Base-by-base conservation (phyloP, 306 rosid genomes). In the Quercus ilex region DNA sequence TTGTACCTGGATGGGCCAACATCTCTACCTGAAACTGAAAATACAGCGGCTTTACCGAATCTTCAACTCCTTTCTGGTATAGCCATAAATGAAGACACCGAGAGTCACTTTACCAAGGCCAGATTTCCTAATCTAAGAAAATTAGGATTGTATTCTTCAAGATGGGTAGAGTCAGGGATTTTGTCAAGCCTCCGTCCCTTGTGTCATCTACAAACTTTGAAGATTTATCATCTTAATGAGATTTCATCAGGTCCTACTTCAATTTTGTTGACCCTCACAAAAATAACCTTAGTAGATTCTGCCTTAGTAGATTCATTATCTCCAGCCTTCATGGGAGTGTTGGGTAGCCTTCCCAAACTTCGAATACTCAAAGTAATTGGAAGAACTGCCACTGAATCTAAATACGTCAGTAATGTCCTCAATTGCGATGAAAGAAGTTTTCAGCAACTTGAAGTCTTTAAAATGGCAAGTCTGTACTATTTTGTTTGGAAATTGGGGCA, bases 301-400 rank as follows among this genome's bases (percentile, higher is more conserved):
- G 28, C 3, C 28, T 2, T 26, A 26, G 28, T 26, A 26, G 28
- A 26, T 26, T 28, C 30, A 2, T 9, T 79, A 43, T 52, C 6
- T 38, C 35, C 64, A 1, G 28, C 35, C 0, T 46, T 55, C 5
- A 20, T 70, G 19, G 4, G 19, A 6, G 60, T 71, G 5, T 43
- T 83, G 73, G 86, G 77, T 28, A 59, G 33, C 11, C 80, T 60
- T 41, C 33, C 81, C 6, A 26, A 70, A 20, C 81, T 83, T 41
- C 33, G 9, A 52, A 15, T 62, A 5, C 64, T 41, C 49, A 6
- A 41, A 25, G 3, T 56, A 28, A 28, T 28, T 28, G 30, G 30
- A 28, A 28, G 30, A 28, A 28, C 30, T 28, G 30, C 30, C 30
- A 28, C 30, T 28, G 0, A 28, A 28, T 28, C 30, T 28, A 28